Evolutionary conservation across 2,329 filamentous ascomycete species (phyloP).

Genomic region (Calonectria pteridis): DNA sequence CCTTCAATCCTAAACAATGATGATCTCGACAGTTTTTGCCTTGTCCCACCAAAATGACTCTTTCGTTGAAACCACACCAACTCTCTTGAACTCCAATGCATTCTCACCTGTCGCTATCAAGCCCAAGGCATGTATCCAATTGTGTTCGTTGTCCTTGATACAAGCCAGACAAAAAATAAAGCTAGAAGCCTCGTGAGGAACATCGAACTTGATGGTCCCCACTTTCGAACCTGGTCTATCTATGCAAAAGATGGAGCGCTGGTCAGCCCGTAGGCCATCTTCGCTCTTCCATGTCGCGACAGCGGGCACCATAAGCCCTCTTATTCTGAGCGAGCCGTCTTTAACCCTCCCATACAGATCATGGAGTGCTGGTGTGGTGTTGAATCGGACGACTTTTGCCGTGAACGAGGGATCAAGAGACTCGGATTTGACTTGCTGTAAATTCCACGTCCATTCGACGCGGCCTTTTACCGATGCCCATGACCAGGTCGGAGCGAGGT

Average conservation of each 20-base stretch:
- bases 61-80: background rate
- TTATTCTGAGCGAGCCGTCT: background rate
- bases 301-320: background rate
- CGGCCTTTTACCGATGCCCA: constrained; percentile 22
- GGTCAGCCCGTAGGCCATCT: background rate
- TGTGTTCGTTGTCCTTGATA: background rate
- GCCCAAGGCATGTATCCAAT: background rate
- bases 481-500: constrained; percentile 19
- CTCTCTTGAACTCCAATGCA: background rate
- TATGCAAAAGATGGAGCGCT: background rate
- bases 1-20: background rate
- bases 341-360: background rate
- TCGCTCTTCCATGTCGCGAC: background rate
- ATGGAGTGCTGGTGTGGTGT: background rate
- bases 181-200: background rate
- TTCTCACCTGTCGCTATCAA: background rate
- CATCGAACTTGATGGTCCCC: background rate
- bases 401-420: background rate
- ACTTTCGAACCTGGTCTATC: background rate
- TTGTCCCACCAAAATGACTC: constrained; percentile 7
- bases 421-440: background rate
- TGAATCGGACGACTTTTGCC: background rate
- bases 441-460: background rate
- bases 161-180: background rate
- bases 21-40: background rate